Evolutionary conservation across 306 rosid genomes (phyloP), one percentile per base, ranked within the genome.

Genomic region (Trifolium pratense): DNA sequence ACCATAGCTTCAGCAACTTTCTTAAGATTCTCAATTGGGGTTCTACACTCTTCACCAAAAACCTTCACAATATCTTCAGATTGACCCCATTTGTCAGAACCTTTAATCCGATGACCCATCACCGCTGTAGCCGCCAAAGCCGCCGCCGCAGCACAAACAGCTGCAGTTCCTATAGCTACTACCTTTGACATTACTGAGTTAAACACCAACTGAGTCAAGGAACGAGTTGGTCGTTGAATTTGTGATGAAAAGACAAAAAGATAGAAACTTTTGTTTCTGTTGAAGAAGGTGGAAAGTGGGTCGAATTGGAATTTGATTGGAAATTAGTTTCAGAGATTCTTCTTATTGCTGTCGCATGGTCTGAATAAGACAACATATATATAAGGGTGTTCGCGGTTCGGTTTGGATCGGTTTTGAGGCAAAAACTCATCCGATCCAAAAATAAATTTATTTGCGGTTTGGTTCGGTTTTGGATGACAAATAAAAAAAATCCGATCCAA

Each of bases 1-100:
- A 87, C 78, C 97, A 95, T 88, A 64, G 97, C 99, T 31, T 92
- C 97, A 10, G 93, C 92, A 45, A 92, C 88, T 51, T 87, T 91
- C 36, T 69, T 81, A 17, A 95, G 88, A 85, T 89, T 95, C 63
- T 70, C 87, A 68, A 80, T 79, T 40, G 97, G 92, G 66, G 96
- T 87, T 56, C 65, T 81, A 71, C 96, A 81, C 84, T 84, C 81
- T 34, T 90, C 90, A 66, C 85, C 92, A 15, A 95, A 81, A 82
- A 88, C 96, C 71, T 65, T 87, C 75, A 91, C 59, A 5, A 95
- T 86, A 20, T 68, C 84, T 68, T 79, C 59, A 15, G 84, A 89
- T 15, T 82, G 64, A 16, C 75, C 75, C 97, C 92, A 90, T 84
- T 84, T 90, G 34, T 84, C 87, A 3, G 88, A 80, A 78, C 73